Base-by-base conservation (phyloP, 2,329 filamentous ascomycete species). In the Pseudomassariella vexata region DNA sequence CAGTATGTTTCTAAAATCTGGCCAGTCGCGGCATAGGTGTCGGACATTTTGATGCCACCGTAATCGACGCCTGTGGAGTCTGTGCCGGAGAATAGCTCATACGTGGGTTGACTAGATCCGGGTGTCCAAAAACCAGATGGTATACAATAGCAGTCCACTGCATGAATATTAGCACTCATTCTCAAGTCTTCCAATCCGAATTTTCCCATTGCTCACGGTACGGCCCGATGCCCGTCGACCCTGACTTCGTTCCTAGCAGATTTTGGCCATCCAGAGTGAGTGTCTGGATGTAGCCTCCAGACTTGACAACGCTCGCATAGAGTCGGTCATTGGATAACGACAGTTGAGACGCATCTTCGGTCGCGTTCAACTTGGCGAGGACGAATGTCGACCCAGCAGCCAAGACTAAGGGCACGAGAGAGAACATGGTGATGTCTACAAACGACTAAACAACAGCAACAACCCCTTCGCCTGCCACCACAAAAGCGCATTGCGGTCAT, bases 131-230 rank as follows among this genome's bases (percentile, higher is more conserved):
- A 70, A 0, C 76, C 76, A 0, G 60, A 63, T 1, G 73, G 73
- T 0, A 62, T 72, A 46, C 76, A 81, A 52, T 79, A 76, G 48
- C 76, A 81, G 49, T 81, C 76, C 5, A 80, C n/a, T n/a, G n/a
- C n/a, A n/a, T n/a, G n/a, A n/a, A n/a, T n/a, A n/a, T n/a, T n/a
- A n/a, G n/a, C n/a, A n/a, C n/a, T n/a, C n/a, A n/a, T n/a, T n/a
- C n/a, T n/a, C n/a, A n/a, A n/a, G n/a, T n/a, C n/a, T n/a, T n/a
- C n/a, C n/a, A n/a, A n/a, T n/a, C n/a, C n/a, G n/a, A n/a, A n/a
- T n/a, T n/a, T n/a, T n/a, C n/a, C n/a, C n/a, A n/a, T n/a, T n/a
- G n/a, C n/a, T n/a, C n/a, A n/a, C n/a, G 65, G 45, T 79, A 78
- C 2, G 73, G 70, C 0, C 72, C 70, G 18, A 42, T 45, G 17